Conservation (phyloP, 2,329 filamentous ascomycete species). For the Neofusicoccum laricinum region DNA sequence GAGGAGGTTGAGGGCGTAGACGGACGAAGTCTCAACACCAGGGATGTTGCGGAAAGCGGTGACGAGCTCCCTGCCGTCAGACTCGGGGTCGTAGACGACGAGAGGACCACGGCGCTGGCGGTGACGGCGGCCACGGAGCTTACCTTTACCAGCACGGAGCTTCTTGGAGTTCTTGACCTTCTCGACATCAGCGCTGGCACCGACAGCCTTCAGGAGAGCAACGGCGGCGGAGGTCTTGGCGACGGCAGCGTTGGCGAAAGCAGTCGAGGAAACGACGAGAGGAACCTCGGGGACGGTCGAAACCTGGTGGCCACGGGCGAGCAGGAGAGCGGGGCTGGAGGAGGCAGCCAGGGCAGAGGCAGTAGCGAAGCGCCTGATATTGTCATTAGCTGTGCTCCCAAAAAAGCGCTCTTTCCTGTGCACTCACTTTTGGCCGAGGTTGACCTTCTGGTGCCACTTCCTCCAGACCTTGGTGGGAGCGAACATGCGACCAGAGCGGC, state of each 20-base stretch:
- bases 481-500: constrained; percentile 99
- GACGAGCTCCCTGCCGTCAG: constrained; percentile 91
- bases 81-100: constrained; percentile 93
- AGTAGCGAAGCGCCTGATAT: constrained; percentile 83
- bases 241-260: constrained; percentile 75
- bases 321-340: constrained; percentile 87
- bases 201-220: constrained; percentile 83
- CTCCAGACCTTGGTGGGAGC: constrained; percentile 99
- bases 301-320: constrained; percentile 97
- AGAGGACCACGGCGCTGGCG: constrained; percentile 97
- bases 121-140: constrained; percentile 94
- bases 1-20: constrained; percentile 94
- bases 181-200: constrained; percentile 84
- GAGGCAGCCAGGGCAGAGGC: constrained; percentile 96
- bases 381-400: constrained; percentile 23
- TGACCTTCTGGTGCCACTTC: constrained; percentile 99
- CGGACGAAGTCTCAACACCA: constrained; percentile 93
- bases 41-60: constrained; percentile 98
- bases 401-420: constrained; percentile 19
- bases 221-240: constrained; percentile 87
- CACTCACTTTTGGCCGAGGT: constrained; percentile 90
- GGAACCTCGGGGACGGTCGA: constrained; percentile 91
- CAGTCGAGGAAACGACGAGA: constrained; percentile 88
- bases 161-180: constrained; percentile 98
- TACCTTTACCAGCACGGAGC: constrained; percentile 97